phyloP scores from a whole-genome alignment of 192 early-diverging fungal species.

The Backusella morwellensis region DNA sequence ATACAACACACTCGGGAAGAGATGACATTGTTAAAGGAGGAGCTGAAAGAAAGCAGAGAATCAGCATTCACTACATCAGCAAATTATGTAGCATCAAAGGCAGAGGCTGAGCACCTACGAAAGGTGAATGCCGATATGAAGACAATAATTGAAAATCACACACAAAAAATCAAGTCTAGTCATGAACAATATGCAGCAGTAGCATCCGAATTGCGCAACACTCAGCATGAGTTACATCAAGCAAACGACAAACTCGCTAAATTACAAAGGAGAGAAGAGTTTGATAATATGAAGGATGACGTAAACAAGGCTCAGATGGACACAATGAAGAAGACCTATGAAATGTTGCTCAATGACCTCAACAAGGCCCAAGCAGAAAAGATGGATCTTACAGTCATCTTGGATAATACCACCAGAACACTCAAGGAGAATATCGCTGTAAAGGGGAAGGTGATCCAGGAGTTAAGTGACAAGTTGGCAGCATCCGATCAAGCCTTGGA shows the following conservation, averaged over 20 bases:
- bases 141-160: neutral
- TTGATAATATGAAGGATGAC: neutral
- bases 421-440: neutral
- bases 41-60: neutral
- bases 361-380: neutral
- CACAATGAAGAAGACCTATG: neutral
- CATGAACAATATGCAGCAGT: neutral
- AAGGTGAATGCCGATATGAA: neutral
- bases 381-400: neutral
- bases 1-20: neutral
- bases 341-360: neutral
- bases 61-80: neutral
- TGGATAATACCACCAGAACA: neutral
- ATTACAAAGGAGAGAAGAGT: neutral
- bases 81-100: neutral
- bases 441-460: neutral
- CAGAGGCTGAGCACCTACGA: neutral
- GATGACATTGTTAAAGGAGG: neutral
- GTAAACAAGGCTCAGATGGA: neutral
- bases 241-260: neutral
- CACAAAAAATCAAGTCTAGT: neutral
- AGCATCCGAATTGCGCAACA: neutral
- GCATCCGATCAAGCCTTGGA: neutral
- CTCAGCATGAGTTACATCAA: neutral
- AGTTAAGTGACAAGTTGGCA: neutral